Base-by-base conservation (phyloP, 352 stramenopile genomes). In the Globisporangium polare region DNA sequence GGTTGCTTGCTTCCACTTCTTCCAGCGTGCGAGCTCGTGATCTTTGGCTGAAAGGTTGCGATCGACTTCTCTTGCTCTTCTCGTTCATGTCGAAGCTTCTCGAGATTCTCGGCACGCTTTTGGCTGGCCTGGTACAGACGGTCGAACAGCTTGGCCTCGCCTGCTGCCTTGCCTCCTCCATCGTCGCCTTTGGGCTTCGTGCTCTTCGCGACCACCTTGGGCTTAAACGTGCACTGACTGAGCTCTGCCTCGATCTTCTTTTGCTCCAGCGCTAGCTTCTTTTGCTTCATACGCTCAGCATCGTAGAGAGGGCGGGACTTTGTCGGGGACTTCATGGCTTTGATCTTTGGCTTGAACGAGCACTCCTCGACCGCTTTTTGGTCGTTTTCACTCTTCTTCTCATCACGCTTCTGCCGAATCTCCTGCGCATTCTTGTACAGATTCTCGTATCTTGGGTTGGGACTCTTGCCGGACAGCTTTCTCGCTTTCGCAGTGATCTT, bases 271-370 rank as follows among this genome's bases (percentile, higher is more conserved):
- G 75, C 69, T 24, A 89, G 53, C 15, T 81, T 76, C 60, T 85
- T 91, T 65, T 88, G 80, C 42, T 90, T 90, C 10, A 87, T 69
- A 5, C 78, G 69, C 54, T 92, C 83, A 4, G 69, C 75, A 39
- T 92, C 83, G 29, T 94, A 94, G 15, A 94, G 63, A 3, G 83
- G 83, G 9, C 73, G 70, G 2, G 68, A 71, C 46, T 85, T 81
- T 3, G 75, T 58, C 12, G 77, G 81, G 2, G 77, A 89, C 56
- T 88, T 90, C 33, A 71, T 73, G 1, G 68, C 46, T 20, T 75
- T 88, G 55, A 92, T 92, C 54, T 90, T 89, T 3, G 85, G 85
- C 35, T 89, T 88, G 62, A 94, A 94, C 1, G 83, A 87, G 35
- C 75, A 90, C 61, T 86, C 72, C 18, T 88, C 83, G 26, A 83